phyloP scores from a whole-genome alignment of 2,329 filamentous ascomycete species.

The Xylariales sp. region DNA sequence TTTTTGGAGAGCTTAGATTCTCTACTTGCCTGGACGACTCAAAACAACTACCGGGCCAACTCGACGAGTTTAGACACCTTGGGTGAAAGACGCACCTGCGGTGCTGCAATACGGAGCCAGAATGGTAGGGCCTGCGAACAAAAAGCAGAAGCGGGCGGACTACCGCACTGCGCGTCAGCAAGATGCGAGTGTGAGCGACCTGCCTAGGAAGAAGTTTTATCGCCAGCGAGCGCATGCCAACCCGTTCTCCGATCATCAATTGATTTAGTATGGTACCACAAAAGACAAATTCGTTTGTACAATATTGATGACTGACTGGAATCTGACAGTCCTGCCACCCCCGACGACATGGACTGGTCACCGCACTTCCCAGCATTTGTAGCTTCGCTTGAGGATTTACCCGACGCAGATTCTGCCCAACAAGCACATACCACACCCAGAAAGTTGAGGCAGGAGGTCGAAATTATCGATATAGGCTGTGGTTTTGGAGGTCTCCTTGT shows the following conservation, averaged over 20 bases:
- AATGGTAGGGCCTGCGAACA: slow-evolving; percentile 45
- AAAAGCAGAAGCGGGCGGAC: slow-evolving; percentile 61
- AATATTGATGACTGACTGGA: slow-evolving; percentile 13
- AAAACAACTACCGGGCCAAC: too few species aligned
- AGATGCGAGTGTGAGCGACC: slow-evolving; percentile 45
- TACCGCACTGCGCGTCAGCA: slow-evolving; percentile 55
- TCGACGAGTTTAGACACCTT: too few species aligned
- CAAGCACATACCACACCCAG: slow-evolving; percentile 17
- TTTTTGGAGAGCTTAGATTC: background rate
- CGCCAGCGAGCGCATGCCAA: slow-evolving; percentile 95
- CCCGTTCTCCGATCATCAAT: slow-evolving; percentile 89
- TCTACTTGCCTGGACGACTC: too few species aligned
- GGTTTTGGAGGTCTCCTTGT: slow-evolving; percentile 91
- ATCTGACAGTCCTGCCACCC: slow-evolving; percentile 65
- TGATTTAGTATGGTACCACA: slow-evolving; percentile 72
- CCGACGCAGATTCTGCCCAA: slow-evolving; percentile 15
- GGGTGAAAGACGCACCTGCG: too few species aligned
- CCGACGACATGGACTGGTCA: slow-evolving; percentile 88
- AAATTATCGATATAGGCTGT: slow-evolving; percentile 95
- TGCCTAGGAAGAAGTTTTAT: slow-evolving; percentile 95
- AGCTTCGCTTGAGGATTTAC: slow-evolving; percentile 27
- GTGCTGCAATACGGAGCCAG: too few species aligned
- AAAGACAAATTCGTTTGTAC: background rate
- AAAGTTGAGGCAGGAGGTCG: slow-evolving; percentile 64
- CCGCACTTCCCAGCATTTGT: slow-evolving; percentile 74